Conservation (phyloP, 2,329 filamentous ascomycete species). For the Madurella fahalii region DNA sequence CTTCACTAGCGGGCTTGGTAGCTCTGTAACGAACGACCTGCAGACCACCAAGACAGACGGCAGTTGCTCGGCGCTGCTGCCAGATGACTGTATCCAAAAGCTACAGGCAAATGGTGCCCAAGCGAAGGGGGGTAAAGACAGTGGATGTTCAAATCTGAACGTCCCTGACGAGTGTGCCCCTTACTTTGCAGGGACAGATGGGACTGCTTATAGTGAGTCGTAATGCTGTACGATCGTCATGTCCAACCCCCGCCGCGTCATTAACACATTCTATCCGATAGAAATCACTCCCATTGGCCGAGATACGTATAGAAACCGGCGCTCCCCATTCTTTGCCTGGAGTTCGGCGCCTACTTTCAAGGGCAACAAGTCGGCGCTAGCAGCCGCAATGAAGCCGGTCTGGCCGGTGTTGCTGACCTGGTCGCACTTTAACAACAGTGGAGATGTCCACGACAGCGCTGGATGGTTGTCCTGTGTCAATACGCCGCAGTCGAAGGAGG, state of each 20-base stretch:
- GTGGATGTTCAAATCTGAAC: conserved; percentile 9
- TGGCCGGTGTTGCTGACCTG: conserved; percentile 21
- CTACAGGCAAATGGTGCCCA: conserved; percentile 15
- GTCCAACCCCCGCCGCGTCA: too few relatives aligned
- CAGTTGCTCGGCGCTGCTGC: conserved; percentile 6
- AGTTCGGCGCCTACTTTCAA: conserved; percentile 2
- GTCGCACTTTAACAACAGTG: conserved; percentile 17
- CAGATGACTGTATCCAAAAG: conserved; percentile 13
- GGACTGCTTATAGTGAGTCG: conserved; percentile 12
- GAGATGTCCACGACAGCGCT: conserved; percentile 15
- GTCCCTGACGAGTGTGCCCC: conserved; percentile 13
- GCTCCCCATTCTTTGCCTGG: conserved; percentile 12
- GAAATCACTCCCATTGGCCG: conserved; percentile 4
- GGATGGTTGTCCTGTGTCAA: conserved; percentile 16
- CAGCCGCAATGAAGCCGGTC: conserved; percentile 8
- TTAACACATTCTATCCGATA: neutral
- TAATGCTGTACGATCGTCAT: neutral
- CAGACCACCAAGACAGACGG: neutral
- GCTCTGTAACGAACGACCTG: neutral
- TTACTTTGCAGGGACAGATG: neutral
- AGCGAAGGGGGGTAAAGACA: neutral
- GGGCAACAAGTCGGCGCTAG: conserved; percentile 10
- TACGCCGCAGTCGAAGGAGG: conserved; percentile 1
- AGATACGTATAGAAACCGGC: neutral
- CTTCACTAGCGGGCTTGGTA: conserved; percentile 10